Base-by-base conservation (phyloP, 345 rosid species). In the Sisymbrium irio region DNA sequence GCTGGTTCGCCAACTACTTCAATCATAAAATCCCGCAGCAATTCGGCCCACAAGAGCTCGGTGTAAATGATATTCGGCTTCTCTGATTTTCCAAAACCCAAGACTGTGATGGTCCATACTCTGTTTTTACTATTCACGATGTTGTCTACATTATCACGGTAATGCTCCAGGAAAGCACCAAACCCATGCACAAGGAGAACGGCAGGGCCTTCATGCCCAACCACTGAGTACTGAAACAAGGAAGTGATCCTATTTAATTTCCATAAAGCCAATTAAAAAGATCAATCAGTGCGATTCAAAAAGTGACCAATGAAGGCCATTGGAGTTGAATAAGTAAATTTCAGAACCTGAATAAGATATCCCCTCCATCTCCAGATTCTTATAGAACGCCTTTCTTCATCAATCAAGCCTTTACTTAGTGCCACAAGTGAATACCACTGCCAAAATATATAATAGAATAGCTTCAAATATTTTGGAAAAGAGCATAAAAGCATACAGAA, bases 61-160 rank as follows among this genome's bases (percentile, higher is more conserved):
- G 92, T 90, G 79, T 93, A 90, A 19, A 87, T 82, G 68, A 84
- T 67, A 78, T 87, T 90, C 40, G 98, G 97, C 82, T 93, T 93
- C 60, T 93, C 97, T 67, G 98, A 93, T 81, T 83, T 87, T 77
- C 98, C 97, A 82, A 93, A 93, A 37, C 98, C 97, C 63, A 93
- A 62, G 58, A 85, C 32, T 47, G 92, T 89, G 69, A 93, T 72
- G 53, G 93, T 92, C 97, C 96, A 93, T 19, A 89, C 86, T 41
- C 83, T 79, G 60, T 87, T 85, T 74, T 85, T 85, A 19, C 76
- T 67, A 46, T 84, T 77, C 47, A 88, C 85, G 47, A 93, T 78
- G 53, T 47, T 77, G 58, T 30, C 53, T 62, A 90, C 76, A 53
- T 93, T 90, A 75, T 90, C 92, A 1, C 96, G 91, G 70, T 84